A percentile compares a stretch with the other conserved stretches of the same genome.
phyloP scores from a whole-genome alignment of 352 stramenopile species.

The Globisporangium paddicum region DNA sequence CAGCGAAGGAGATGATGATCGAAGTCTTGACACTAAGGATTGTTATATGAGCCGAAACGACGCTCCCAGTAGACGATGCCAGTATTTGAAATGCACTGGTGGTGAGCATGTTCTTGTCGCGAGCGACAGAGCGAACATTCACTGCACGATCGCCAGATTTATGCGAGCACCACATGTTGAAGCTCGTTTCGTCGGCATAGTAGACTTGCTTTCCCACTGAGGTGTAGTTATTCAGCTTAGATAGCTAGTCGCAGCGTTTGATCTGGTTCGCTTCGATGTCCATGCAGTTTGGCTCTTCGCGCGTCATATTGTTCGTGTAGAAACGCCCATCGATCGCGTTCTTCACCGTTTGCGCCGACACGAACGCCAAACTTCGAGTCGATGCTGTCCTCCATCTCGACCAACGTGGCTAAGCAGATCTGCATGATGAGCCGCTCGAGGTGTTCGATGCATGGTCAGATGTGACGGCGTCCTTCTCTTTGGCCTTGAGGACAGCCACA shows the following conservation, averaged over 20 bases:
- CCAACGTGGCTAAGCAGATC: too few relatives aligned
- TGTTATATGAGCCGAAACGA: not conserved
- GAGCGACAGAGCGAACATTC: too few relatives aligned
- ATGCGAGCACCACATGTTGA: not conserved
- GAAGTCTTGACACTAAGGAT: not conserved
- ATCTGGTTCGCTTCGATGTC: not conserved
- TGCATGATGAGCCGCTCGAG: too few relatives aligned
- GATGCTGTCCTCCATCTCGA: conserved; percentile 1
- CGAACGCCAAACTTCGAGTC: not conserved
- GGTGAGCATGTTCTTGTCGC: not conserved
- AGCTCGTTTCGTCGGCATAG: not conserved
- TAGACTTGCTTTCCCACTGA: not conserved
- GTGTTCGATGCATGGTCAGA: too few relatives aligned
- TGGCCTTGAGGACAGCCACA: too few relatives aligned
- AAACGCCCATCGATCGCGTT: not conserved
- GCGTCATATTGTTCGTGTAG: not conserved
- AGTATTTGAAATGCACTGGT: not conserved
- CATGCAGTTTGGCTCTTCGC: not conserved
- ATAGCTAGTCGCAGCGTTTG: not conserved
- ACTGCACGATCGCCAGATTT: too few relatives aligned
- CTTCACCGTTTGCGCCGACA: not conserved
- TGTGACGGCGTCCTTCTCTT: too few relatives aligned
- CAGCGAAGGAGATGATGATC: not conserved
- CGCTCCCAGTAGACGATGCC: not conserved
- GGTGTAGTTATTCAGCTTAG: not conserved